phyloP scores from a whole-genome alignment of 306 rosid species.

The Senna siamea region DNA sequence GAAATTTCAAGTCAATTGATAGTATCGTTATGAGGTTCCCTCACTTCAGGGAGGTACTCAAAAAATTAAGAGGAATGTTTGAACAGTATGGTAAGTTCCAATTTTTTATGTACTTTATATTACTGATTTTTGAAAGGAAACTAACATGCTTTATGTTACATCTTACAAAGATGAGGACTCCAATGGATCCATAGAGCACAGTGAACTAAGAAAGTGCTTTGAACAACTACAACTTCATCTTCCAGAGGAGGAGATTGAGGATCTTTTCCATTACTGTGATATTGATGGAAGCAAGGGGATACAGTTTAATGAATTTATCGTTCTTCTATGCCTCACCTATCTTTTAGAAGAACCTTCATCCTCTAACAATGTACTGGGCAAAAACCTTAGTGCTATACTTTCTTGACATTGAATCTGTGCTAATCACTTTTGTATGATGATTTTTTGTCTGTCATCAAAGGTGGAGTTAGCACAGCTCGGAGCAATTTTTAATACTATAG shows the following conservation, averaged over 20 bases:
- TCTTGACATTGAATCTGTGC: constrained; percentile 36
- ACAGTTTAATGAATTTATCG: constrained; percentile 86
- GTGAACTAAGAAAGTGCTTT: constrained; percentile 71
- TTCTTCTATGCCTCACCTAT: constrained; percentile 86
- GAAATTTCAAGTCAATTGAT: constrained; percentile 69
- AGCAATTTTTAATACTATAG: constrained; percentile 65
- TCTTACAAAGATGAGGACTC: constrained; percentile 76
- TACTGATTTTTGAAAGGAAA: constrained; percentile 13
- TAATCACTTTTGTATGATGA: constrained; percentile 3
- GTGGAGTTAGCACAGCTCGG: constrained; percentile 63
- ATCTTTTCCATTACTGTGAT: constrained; percentile 82
- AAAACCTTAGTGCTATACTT: constrained; percentile 25
- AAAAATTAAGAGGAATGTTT: constrained; percentile 67
- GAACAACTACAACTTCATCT: constrained; percentile 64
- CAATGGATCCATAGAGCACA: constrained; percentile 70
- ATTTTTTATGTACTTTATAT: constrained; percentile 2
- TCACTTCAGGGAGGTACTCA: constrained; percentile 64
- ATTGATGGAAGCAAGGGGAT: constrained; percentile 83
- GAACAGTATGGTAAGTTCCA: constrained; percentile 74
- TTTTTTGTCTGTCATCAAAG: constrained; percentile 57
- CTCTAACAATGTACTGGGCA: constrained; percentile 49
- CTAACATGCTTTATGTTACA: constrained; percentile 17
- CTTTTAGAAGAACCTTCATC: constrained; percentile 63
- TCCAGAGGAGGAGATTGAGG: constrained; percentile 65
- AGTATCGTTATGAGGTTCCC: constrained; percentile 78